Evolutionary conservation across 2,329 filamentous ascomycete species (phyloP).

Genomic region (Verticillium albo-atrum): DNA sequence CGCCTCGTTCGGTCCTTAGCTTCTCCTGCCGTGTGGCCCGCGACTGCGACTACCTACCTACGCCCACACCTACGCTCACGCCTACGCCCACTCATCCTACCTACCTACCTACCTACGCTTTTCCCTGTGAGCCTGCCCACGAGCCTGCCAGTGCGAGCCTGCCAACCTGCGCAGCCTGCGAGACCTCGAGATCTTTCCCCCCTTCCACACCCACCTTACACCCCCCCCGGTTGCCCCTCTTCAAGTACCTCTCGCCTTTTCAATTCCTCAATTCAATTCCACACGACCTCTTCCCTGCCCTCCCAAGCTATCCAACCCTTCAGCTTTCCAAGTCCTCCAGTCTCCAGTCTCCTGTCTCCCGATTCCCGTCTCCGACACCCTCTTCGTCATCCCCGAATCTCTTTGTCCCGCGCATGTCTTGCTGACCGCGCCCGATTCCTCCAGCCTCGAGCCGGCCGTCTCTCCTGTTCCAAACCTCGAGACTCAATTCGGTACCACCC

Average conservation of each 20-base stretch:
- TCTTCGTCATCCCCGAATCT: background rate
- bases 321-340: background rate
- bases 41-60: background rate
- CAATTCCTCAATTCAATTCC: conserved; percentile 1
- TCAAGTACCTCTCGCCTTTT: conserved; percentile 5
- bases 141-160: background rate
- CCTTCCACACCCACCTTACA: background rate
- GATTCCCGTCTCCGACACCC: background rate
- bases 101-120: background rate
- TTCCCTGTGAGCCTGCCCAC: background rate
- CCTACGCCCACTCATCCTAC: background rate
- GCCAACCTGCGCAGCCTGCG: background rate
- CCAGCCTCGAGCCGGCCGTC: background rate
- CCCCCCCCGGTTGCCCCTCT: background rate
- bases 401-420: background rate
- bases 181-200: conserved; percentile 2
- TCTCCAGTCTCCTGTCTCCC: background rate
- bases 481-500: background rate
- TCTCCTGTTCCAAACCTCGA: background rate
- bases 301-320: background rate
- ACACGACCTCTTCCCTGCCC: background rate
- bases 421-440: background rate
- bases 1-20: conserved; percentile 1
- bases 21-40: conserved; percentile 3
- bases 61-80: background rate